Evolutionary conservation across 169 alveolate species (phyloP).

Genomic region (Plasmodium vinckei): DNA sequence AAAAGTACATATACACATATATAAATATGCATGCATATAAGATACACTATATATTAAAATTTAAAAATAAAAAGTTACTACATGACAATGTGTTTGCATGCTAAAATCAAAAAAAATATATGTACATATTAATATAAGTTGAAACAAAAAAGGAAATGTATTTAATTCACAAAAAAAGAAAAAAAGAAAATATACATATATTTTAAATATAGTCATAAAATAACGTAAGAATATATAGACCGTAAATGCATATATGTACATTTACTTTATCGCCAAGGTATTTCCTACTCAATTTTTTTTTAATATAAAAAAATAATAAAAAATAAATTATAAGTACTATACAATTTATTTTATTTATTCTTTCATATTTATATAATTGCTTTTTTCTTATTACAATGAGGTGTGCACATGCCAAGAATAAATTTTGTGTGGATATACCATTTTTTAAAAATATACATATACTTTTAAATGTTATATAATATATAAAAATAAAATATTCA

Average conservation of each 20-base stretch:
- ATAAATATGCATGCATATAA: constrained; percentile 2
- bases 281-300: constrained; percentile 6
- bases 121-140: neutral
- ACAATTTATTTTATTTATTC: neutral
- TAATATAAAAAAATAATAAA: constrained; percentile 9
- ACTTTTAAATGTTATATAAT: neutral
- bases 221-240: too few relatives aligned
- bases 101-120: neutral
- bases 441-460: constrained; percentile 9
- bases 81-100: neutral
- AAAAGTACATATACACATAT: neutral
- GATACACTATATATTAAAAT: neutral
- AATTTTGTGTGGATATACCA: constrained; percentile 20
- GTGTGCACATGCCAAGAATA: constrained; percentile 37
- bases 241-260: neutral
- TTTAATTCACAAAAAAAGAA: constrained; percentile 8
- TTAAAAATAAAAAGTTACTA: constrained; percentile 1
- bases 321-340: neutral
- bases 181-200: constrained; percentile 8
- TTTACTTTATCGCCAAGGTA: constrained; percentile 17
- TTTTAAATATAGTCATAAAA: too few relatives aligned
- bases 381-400: constrained; percentile 25
- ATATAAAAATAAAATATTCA: constrained; percentile 8
- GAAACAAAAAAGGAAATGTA: neutral
- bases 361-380: constrained; percentile 11